Base-by-base conservation (phyloP, 768 basidiomycete species). In the Hypholoma sublateritium region DNA sequence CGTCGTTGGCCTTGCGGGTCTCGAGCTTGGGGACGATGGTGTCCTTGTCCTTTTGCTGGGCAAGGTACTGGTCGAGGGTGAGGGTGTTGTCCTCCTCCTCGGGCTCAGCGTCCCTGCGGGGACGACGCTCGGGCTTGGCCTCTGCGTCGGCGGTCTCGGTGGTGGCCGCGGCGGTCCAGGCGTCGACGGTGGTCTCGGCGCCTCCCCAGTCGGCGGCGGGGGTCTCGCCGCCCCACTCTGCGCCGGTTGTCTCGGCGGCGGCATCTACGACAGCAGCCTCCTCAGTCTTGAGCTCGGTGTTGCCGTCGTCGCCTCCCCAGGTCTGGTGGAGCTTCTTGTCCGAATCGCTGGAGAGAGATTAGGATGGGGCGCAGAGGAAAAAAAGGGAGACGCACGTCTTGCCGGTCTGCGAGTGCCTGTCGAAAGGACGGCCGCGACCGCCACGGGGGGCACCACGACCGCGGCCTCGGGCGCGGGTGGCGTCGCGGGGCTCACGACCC, bases 51-150 rank as follows among this genome's bases (percentile, higher is more conserved):
- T 83, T 86, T 72, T 89, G 79, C 74, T 93, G 86, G 63, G 93
- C 89, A 59, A 91, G 79, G 78, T 95, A 98, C 70, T 98, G 89
- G 50, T 97, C 95, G 69, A 95, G 82, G 41, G 95, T 95, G 67
- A 97, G 83, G 43, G 92, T 94, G 74, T 94, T 92, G 73, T 95
- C 93, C 70, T 94, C 91, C 68, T 95, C 93, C 64, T 95, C 93
- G 17, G 73, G 77, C 67, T 91, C 87, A 32, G 28, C 28, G 53
- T 86, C 83, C 63, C 73, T 80, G 69, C 79, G 69, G 64, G 72
- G 55, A 69, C 77, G 69, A 59, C 71, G 61, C 64, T 77, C 71
- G 44, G 67, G 60, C 55, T 69, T 71, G 59, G 70, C 51, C 34
- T 74, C 75, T 37, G 71, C 74, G 35, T 70, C 79, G 66, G 81